Percentiles rank a stretch among this genome's conserved stretches.
Conservation (phyloP, 306 rosid genomes). For the Cucumis melo region DNA sequence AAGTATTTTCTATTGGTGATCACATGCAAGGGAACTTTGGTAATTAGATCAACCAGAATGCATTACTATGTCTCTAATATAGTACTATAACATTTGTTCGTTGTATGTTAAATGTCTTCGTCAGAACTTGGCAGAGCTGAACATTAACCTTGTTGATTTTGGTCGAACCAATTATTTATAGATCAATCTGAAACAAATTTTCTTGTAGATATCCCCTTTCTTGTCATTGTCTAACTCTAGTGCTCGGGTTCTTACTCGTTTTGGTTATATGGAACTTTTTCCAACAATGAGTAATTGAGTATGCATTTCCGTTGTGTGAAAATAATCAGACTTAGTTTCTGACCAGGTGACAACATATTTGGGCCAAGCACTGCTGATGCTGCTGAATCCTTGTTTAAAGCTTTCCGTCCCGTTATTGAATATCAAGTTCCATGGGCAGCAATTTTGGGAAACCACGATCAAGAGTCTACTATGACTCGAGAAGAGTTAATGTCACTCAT, state of each 20-base stretch:
- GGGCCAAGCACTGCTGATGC: slow-evolving; percentile 75
- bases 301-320: neutral
- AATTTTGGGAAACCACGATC: slow-evolving; percentile 88
- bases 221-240: neutral
- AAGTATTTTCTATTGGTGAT: neutral
- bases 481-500: slow-evolving; percentile 66
- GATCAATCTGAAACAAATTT: neutral
- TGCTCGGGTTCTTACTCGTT: slow-evolving; percentile 3
- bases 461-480: slow-evolving; percentile 77
- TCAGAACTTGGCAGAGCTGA: neutral
- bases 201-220: neutral
- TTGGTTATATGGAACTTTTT: neutral
- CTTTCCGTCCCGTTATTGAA: slow-evolving; percentile 81
- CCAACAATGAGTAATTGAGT: neutral
- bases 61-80: neutral
- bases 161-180: neutral
- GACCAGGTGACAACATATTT: slow-evolving; percentile 71
- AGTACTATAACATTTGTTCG: neutral
- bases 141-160: neutral
- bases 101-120: neutral
- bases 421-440: slow-evolving; percentile 90
- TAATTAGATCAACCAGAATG: neutral
- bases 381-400: slow-evolving; percentile 65
- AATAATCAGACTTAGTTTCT: slow-evolving; percentile 19
- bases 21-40: neutral